Base-by-base conservation (phyloP, 352 stramenopile species). In the Phytopythium montanum region DNA sequence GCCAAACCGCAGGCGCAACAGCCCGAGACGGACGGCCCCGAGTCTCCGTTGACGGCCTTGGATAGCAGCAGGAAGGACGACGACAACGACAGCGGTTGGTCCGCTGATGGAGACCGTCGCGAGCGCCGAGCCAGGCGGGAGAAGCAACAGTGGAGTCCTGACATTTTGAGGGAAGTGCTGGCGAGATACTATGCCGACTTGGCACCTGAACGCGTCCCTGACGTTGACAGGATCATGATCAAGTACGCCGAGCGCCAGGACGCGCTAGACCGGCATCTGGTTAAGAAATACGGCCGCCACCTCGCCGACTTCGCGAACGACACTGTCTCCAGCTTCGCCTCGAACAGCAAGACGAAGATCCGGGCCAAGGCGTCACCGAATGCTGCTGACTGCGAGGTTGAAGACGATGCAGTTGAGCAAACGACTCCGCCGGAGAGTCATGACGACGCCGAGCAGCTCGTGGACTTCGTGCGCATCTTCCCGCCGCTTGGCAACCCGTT, bases 401-500 rank as follows among this genome's bases (percentile, higher is more conserved):
- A 19, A 16, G 39, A n/a, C 5, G 39, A 45, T 36, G 23, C 6
- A 26, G 36, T 56, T 45, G 57, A 60, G 28, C 65, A 56, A 54
- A 50, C 49, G 56, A 50, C 49, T 42, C 45, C 59, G 10, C 26
- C 59, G 8, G 28, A 48, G 8, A 52, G 42, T 13, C 23, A 64
- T 42, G 59, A 69, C 1, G 54, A 69, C 2, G 64, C 78, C n/a
- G 80, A 94, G 46, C 52, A 64, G 5, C 65, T 95, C 12, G 60
- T 90, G 14, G 85, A 95, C 57, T 95, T 73, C 44, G 67, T 74
- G 18, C 65, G 83, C 14, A 70, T 95, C 29, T 95, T 87, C 54
- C 85, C 85, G 25, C 73, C 80, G 13, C 70, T 77, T 23, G 51
- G 60, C 2, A 62, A 70, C 14, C 68, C 73, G 12, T 58, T 68